Base-by-base conservation (phyloP, 495 filamentous ascomycete genomes). In the Trypethelium eluteriae region DNA sequence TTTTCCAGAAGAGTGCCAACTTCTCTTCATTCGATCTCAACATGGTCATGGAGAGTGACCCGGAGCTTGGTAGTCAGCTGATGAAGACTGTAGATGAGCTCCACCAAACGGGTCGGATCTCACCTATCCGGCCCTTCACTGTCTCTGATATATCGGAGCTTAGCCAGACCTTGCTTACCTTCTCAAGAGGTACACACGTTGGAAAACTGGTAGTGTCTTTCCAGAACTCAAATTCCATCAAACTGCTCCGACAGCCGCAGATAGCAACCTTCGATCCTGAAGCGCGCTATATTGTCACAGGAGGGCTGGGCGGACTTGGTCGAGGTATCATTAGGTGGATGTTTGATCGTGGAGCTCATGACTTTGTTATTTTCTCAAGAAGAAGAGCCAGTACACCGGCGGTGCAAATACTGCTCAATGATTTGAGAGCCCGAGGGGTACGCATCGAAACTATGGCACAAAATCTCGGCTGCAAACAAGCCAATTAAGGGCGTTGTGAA, bases 151-250 rank as follows among this genome's bases (percentile, higher is more conserved):
- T 53, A 11, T 53, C 49, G 69, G n/a, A 64, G 32, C 44, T 64
- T 25, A 25, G 38, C 16, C 53, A 70, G 70, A 53, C 71, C 38
- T 6, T 50, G 4, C 10, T 50, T 1, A 2, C 12, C 34, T 39
- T 62, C 69, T 66, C 49, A 9, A 53, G 16, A n/a, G 49, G 49
- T 16, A 16, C 18, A n/a, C 71, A 74, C 6, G 71, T 81, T 9
- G 70, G 74, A 0, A 71, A 84, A 12, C 70, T 81, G n/a, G 75
- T 80, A 47, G 69, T 75, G 3, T 85, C 86, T 0, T 84, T 88
- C 71, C 81, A 83, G 65, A 70, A 76, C 4, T 72, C 88, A 56
- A 84, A 87, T 68, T 72, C 76, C 1, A 25, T 25, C 25, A 25
- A 25, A 14, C 83, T 16, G 18, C 11, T 53, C 49, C 14, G 41